Evolutionary conservation across 225 moss, liverwort and hornwort genomes (phyloP).

Genomic region (Sphagnum tenellum): DNA sequence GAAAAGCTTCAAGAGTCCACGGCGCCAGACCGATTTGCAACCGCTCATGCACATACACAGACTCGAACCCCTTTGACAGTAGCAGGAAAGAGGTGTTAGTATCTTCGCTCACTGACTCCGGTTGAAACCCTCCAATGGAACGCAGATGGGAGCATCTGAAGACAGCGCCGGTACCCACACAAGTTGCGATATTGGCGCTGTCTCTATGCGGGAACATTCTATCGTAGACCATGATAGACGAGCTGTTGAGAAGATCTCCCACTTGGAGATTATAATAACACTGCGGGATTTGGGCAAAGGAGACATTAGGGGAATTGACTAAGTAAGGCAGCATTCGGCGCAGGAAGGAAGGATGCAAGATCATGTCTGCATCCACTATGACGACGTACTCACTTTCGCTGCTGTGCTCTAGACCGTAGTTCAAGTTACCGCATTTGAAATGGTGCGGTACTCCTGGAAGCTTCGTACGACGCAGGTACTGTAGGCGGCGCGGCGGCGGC

Average conservation of each 20-base stretch:
- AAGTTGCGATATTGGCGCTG: conserved; percentile 12
- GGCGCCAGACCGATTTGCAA: conserved; percentile 44
- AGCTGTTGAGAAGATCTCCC: conserved; percentile 40
- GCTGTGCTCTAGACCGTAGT: conserved; percentile 33
- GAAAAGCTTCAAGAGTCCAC: conserved; percentile 43
- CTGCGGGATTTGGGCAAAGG: conserved; percentile 47
- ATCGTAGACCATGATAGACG: conserved; percentile 24
- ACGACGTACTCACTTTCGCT: conserved; percentile 38
- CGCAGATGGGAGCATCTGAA: conserved; percentile 31
- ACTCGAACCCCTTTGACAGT: conserved; percentile 28
- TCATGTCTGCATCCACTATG: conserved; percentile 64
- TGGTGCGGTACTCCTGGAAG: conserved; percentile 36
- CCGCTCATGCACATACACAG: conserved; percentile 37
- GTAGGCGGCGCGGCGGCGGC: conserved; percentile 1
- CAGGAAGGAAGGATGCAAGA: conserved; percentile 33
- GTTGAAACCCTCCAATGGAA: conserved; percentile 43
- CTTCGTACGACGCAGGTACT: conserved; percentile 34
- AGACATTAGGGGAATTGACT: conserved; percentile 21
- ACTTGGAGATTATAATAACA: conserved; percentile 32
- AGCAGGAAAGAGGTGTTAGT: conserved; percentile 39
- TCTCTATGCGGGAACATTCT: conserved; percentile 30
- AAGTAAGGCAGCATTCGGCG: conserved; percentile 34
- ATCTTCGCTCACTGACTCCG: conserved; percentile 48
- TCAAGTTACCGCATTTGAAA: conserved; percentile 60
- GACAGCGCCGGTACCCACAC: conserved; percentile 13